Conservation (phyloP, 192 early-diverging fungal species). For the Backusella westeae region DNA sequence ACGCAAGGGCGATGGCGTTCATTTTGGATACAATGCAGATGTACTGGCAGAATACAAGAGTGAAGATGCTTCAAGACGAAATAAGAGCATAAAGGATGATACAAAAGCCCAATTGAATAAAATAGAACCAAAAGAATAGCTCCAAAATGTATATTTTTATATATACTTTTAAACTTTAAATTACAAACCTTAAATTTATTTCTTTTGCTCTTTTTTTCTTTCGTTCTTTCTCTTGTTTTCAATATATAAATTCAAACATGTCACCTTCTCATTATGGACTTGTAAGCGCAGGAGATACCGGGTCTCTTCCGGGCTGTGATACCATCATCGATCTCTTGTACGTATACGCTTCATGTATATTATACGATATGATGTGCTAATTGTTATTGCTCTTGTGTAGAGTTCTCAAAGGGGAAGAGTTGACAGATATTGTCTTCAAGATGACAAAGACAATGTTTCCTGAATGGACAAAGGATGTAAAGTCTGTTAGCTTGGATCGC, state of each 20-base stretch:
- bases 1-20: not conserved
- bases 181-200: not conserved
- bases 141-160: not conserved
- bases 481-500: conserved; percentile 39
- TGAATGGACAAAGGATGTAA: conserved; percentile 24
- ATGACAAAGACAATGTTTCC: conserved; percentile 24
- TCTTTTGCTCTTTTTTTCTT: not conserved
- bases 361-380: not conserved
- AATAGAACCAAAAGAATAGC: not conserved
- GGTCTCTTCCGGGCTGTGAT: conserved; percentile 9
- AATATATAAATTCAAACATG: not conserved
- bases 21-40: conserved; percentile 14
- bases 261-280: not conserved
- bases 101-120: not conserved
- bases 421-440: conserved; percentile 1
- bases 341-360: not conserved
- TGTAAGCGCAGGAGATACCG: not conserved
- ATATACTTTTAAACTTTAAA: not conserved
- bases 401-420: conserved; percentile 24
- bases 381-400: not conserved
- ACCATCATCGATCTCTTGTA: conserved; percentile 18
- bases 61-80: not conserved
- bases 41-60: not conserved
- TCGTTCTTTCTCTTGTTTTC: not conserved
- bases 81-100: not conserved